Percentiles rank a stretch among this genome's conserved stretches.
Evolutionary conservation across 768 basidiomycete species (phyloP).

Genomic region (Tricholoma bakamatsutake): DNA sequence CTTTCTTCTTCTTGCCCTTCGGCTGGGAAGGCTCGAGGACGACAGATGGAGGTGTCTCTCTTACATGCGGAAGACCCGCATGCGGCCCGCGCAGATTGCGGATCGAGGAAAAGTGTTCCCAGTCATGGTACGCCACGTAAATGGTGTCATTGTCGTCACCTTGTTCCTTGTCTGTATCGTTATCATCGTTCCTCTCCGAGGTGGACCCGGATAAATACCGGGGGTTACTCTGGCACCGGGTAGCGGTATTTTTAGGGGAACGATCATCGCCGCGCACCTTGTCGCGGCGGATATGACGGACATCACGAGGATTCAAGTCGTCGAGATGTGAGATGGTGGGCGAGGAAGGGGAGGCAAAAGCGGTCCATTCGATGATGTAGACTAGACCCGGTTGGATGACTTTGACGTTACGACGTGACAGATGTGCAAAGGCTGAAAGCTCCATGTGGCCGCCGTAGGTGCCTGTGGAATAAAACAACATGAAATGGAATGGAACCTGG

Average conservation of each 20-base stretch:
- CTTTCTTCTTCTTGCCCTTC: constrained; percentile 21
- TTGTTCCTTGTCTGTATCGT: constrained; percentile 15
- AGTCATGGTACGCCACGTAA: constrained; percentile 92
- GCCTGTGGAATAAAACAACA: constrained; percentile 32
- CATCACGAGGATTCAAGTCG: constrained; percentile 35
- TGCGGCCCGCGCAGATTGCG: constrained; percentile 84
- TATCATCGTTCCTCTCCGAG: background rate
- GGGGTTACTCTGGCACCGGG: too few relatives aligned
- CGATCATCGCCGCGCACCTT: constrained; percentile 20
- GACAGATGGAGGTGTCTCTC: constrained; percentile 39
- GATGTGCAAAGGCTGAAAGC: constrained; percentile 86
- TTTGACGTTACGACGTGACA: constrained; percentile 74
- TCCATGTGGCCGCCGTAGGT: constrained; percentile 95
- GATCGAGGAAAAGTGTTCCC: constrained; percentile 95
- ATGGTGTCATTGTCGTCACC: constrained; percentile 38
- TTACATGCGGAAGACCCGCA: constrained; percentile 60
- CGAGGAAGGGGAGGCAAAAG: constrained; percentile 40
- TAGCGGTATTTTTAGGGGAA: constrained; percentile 11
- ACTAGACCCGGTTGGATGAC: constrained; percentile 90
- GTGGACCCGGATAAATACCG: too few relatives aligned
- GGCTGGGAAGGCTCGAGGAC: constrained; percentile 19
- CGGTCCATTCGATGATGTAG: constrained; percentile 81
- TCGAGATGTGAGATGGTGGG: constrained; percentile 10
- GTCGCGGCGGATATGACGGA: constrained; percentile 35
- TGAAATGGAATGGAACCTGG: constrained; percentile 3